A percentile compares a stretch with the other conserved stretches of the same genome.
Evolutionary conservation across 2,329 filamentous ascomycete species (phyloP).

Genomic region (Phaeosphaeriaceae sp.): DNA sequence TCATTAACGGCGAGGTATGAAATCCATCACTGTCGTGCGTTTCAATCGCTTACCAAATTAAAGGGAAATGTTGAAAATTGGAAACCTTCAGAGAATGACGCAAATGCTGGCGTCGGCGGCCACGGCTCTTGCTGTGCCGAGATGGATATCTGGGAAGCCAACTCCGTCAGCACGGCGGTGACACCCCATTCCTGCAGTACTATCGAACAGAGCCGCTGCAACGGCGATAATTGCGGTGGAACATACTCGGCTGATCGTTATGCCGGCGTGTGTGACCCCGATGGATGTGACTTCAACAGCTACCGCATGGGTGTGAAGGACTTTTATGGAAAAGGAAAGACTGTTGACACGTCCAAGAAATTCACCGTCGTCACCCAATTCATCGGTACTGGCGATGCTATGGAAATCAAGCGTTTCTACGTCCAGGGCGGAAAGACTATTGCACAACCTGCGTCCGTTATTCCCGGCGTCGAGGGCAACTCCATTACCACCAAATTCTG

Average conservation of each 20-base stretch:
- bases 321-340: slow-evolving; percentile 66
- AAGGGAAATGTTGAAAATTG: slow-evolving; percentile 62
- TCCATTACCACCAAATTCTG: slow-evolving; percentile 41
- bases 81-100: slow-evolving; percentile 59
- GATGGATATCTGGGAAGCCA: slow-evolving; percentile 71
- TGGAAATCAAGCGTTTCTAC: slow-evolving; percentile 56
- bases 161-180: slow-evolving; percentile 66
- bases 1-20: slow-evolving; percentile 51
- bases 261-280: slow-evolving; percentile 68
- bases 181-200: slow-evolving; percentile 69
- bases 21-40: background rate
- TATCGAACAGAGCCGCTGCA: slow-evolving; percentile 59
- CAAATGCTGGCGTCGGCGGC: slow-evolving; percentile 59
- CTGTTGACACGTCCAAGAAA: slow-evolving; percentile 49
- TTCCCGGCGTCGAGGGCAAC: slow-evolving; percentile 53
- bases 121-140: slow-evolving; percentile 68
- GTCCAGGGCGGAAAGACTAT: slow-evolving; percentile 58
- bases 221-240: slow-evolving; percentile 53
- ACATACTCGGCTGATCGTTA: slow-evolving; percentile 63
- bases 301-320: slow-evolving; percentile 68
- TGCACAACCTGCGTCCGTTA: slow-evolving; percentile 51
- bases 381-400: slow-evolving; percentile 48
- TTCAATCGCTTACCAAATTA: background rate
- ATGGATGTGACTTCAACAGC: slow-evolving; percentile 67
- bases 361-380: slow-evolving; percentile 60